Percentiles rank a stretch among this genome's conserved stretches.
These are phyloP conservation scores for Dendrobium chrysotoxum DNA, from an alignment of 106 monocot genomes.

Conservation along the genomic window DNA sequence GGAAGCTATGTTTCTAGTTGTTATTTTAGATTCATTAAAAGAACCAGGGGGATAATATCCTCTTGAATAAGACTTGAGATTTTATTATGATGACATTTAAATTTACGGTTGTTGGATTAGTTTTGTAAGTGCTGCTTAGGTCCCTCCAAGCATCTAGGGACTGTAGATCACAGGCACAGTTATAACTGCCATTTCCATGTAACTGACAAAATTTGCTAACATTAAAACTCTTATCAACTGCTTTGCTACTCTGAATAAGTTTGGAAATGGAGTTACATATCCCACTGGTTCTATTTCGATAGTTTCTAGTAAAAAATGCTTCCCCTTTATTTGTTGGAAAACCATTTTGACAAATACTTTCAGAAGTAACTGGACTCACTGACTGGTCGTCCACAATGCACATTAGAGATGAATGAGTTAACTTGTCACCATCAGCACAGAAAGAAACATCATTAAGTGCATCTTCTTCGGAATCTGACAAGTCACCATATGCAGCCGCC, in stretches of 20 bases:
- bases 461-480: slow-evolving; percentile 74
- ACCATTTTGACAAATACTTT: background rate
- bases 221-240: background rate
- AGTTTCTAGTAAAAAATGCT: background rate
- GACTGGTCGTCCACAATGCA: background rate
- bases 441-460: slow-evolving; percentile 10
- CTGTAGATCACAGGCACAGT: background rate
- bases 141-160: background rate
- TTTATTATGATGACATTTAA: too few species aligned
- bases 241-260: background rate
- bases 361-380: background rate
- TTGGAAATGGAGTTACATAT: background rate
- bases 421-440: slow-evolving; percentile 20
- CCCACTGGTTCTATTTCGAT: background rate
- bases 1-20: slow-evolving; percentile 5
- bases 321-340: background rate
- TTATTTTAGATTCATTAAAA: slow-evolving; percentile 6
- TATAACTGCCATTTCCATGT: slow-evolving; percentile 1
- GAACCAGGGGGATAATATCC: slow-evolving; percentile 2
- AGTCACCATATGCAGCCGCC: slow-evolving; percentile 68
- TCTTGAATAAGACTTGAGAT: background rate
- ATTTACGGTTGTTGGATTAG: background rate
- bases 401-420: background rate
- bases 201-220: background rate
- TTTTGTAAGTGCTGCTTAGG: background rate